Conservation (phyloP, 2,329 filamentous ascomycete genomes). For the Exophiala viscosa region DNA sequence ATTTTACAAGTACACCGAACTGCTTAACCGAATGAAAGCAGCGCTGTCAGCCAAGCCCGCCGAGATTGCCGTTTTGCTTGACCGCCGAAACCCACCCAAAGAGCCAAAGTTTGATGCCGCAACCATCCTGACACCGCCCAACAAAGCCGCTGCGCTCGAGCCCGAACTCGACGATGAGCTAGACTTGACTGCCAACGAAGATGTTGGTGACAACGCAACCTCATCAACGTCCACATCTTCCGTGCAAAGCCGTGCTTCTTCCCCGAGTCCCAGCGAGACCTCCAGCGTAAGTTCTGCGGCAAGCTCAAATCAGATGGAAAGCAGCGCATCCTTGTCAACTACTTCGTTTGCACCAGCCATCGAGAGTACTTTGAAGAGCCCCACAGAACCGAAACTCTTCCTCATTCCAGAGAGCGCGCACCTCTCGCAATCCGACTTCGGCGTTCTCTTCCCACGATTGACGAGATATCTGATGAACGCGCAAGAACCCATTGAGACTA, state of each 20-base stretch:
- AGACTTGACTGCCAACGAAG: background rate
- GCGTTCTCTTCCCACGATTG: constrained; percentile 71
- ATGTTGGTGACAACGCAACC: background rate
- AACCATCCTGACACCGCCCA: background rate
- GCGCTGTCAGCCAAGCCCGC: constrained; percentile 58
- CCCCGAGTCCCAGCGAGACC: constrained; percentile 4
- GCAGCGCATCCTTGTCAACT: constrained; percentile 1
- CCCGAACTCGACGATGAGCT: background rate
- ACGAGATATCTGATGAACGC: constrained; percentile 50
- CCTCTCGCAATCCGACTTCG: constrained; percentile 79
- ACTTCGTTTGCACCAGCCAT: constrained; percentile 11
- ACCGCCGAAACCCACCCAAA: constrained; percentile 3
- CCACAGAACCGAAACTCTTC: constrained; percentile 62
- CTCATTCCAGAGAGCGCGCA: constrained; percentile 73
- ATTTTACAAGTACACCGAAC: constrained; percentile 73
- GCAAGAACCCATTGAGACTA: constrained; percentile 33
- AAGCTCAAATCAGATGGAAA: background rate
- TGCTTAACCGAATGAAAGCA: constrained; percentile 66
- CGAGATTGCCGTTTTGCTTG: constrained; percentile 15
- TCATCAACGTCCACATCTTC: constrained; percentile 10
- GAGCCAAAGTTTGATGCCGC: background rate
- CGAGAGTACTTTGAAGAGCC: constrained; percentile 1
- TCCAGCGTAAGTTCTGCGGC: background rate
- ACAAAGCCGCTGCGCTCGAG: background rate
- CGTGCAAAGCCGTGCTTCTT: constrained; percentile 11